A percentile compares a stretch with the other conserved stretches of the same genome.
Evolutionary conservation across 192 early-diverging fungal species (phyloP).

Genomic region (Backusella westeae): DNA sequence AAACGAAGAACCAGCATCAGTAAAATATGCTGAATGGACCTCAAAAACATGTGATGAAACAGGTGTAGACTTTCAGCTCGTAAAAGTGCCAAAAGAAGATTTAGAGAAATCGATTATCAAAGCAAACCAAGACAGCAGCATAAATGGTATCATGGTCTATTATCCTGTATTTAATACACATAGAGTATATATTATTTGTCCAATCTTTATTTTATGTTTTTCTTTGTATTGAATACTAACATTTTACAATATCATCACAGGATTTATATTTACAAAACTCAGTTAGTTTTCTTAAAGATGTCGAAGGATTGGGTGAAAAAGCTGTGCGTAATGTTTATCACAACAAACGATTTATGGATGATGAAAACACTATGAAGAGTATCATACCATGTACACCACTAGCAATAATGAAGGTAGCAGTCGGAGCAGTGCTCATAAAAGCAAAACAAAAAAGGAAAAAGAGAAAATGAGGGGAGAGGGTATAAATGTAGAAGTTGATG

Average conservation of each 20-base stretch:
- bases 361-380: constrained; percentile 81
- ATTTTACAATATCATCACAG: constrained; percentile 26
- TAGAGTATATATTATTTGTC: constrained; percentile 52
- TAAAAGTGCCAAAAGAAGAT: constrained; percentile 74
- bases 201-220: not conserved
- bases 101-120: constrained; percentile 81
- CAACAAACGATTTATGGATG: constrained; percentile 77
- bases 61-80: constrained; percentile 89
- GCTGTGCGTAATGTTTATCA: constrained; percentile 97
- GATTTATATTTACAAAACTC: constrained; percentile 94
- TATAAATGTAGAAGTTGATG: not conserved
- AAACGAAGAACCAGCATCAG: constrained; percentile 89
- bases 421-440: not conserved
- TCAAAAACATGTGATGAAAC: constrained; percentile 87
- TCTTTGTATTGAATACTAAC: not conserved
- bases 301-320: constrained; percentile 93
- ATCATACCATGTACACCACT: constrained; percentile 98
- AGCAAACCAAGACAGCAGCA: constrained; percentile 80
- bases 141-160: constrained; percentile 98
- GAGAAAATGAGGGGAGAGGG: not conserved
- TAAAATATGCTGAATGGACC: constrained; percentile 95
- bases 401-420: constrained; percentile 84
- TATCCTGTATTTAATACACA: constrained; percentile 95
- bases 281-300: constrained; percentile 87
- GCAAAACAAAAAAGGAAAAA: not conserved